Conservation (phyloP, 768 basidiomycete genomes). For the Leccinum variicolor region DNA sequence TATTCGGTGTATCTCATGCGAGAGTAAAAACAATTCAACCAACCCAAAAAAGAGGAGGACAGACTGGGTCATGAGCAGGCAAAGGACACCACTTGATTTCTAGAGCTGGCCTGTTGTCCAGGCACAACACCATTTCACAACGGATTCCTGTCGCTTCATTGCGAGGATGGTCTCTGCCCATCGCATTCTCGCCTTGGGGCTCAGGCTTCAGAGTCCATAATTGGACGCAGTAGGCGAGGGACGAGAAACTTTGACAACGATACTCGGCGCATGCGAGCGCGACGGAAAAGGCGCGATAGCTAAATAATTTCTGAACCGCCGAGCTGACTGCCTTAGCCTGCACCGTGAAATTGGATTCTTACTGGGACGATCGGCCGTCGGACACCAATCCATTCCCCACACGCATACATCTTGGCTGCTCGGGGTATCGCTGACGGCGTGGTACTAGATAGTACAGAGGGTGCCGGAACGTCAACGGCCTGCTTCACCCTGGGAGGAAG, state of each 20-base stretch:
- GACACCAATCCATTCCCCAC: slow-evolving; percentile 95
- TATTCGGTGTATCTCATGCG: too few species aligned
- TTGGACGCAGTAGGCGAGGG: slow-evolving; percentile 70
- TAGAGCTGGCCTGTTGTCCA: slow-evolving; percentile 76
- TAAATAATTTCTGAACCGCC: slow-evolving; percentile 69
- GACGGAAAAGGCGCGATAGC: slow-evolving; percentile 78
- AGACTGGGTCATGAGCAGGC: slow-evolving; percentile 65
- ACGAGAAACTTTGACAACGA: slow-evolving; percentile 56
- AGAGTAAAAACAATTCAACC: too few species aligned
- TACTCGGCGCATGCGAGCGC: slow-evolving; percentile 55
- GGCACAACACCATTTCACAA: slow-evolving; percentile 84
- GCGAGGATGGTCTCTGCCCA: slow-evolving; percentile 24
- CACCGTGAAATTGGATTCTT: slow-evolving; percentile 8
- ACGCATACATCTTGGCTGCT: slow-evolving; percentile 49
- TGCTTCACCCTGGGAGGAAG: slow-evolving; percentile 18
- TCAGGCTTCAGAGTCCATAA: slow-evolving; percentile 65
- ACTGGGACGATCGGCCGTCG: slow-evolving; percentile 62
- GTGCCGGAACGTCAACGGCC: neutral
- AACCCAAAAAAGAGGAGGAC: slow-evolving; percentile 22
- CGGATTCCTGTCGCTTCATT: slow-evolving; percentile 37
- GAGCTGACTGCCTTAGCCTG: slow-evolving; percentile 35
- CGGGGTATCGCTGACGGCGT: slow-evolving; percentile 10
- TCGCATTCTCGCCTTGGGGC: slow-evolving; percentile 5
- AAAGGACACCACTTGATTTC: slow-evolving; percentile 93
- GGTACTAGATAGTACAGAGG: slow-evolving; percentile 4